A percentile compares a stretch with the other conserved stretches of the same genome.
Evolutionary conservation across 169 alveolate genomes (phyloP).

Genomic region (Blepharisma undulans): DNA sequence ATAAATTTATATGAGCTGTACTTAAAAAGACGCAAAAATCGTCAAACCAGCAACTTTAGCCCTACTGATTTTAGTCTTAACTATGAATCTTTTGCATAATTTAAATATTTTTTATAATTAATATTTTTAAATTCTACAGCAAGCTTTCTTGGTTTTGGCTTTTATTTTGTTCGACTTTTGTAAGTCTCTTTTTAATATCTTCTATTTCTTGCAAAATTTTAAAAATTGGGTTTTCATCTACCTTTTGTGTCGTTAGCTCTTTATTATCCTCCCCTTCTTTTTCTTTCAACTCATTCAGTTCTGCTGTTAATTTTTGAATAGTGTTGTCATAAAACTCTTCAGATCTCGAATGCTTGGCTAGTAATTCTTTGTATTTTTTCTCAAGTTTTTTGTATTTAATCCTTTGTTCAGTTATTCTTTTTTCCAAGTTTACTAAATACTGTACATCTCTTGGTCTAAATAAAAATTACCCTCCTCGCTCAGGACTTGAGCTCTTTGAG

Average conservation of each 20-base stretch:
- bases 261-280: neutral
- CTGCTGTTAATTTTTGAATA: neutral
- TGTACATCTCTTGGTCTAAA: neutral
- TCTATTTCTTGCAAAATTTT: neutral
- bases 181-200: neutral
- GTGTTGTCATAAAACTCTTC: neutral
- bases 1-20: neutral
- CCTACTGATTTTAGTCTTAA: neutral
- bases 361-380: neutral
- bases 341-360: neutral
- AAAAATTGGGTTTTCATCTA: neutral
- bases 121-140: neutral
- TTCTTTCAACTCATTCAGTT: neutral
- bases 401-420: neutral
- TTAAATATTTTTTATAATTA: too few relatives aligned
- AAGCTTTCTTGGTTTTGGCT: neutral
- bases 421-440: neutral
- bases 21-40: neutral
- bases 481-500: neutral
- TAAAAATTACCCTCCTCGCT: neutral
- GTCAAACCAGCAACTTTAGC: neutral
- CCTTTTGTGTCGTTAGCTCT: neutral
- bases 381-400: neutral
- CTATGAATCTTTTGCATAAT: neutral
- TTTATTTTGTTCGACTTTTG: neutral